A percentile compares a stretch with the other conserved stretches of the same genome.
These are phyloP conservation scores for Phytophthora pseudosyringae DNA, from an alignment of 352 stramenopile species.

Conservation along the genomic window DNA sequence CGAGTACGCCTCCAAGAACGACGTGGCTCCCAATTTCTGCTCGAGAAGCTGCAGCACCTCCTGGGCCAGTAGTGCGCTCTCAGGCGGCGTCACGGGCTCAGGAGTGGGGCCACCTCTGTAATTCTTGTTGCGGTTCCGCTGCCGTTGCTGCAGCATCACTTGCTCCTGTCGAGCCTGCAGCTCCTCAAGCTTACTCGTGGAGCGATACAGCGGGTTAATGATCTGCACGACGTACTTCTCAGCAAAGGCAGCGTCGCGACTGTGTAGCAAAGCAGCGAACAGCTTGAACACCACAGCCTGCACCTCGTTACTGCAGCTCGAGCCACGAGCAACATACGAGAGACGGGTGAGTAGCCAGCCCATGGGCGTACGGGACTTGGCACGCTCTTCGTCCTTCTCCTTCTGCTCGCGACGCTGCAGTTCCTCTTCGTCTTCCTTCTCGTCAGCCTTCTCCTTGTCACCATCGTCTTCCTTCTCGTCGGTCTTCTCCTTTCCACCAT, in stretches of 20 bases:
- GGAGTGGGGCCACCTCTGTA: conserved; percentile 22
- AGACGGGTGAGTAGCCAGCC: conserved; percentile 87
- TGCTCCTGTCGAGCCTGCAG: conserved; percentile 47
- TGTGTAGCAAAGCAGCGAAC: conserved; percentile 80
- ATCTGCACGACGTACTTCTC: conserved; percentile 78
- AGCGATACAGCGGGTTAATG: conserved; percentile 85
- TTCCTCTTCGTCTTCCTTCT: conserved; percentile 34
- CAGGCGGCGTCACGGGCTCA: conserved; percentile 38
- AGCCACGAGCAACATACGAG: conserved; percentile 75
- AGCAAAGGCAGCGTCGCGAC: conserved; percentile 54
- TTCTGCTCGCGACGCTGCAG: conserved; percentile 42
- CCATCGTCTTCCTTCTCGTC: conserved; percentile 31
- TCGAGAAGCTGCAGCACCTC: conserved; percentile 91
- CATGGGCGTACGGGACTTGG: conserved; percentile 67
- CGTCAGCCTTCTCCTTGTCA: conserved; percentile 25
- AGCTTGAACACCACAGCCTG: conserved; percentile 85
- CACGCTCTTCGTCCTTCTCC: conserved; percentile 49
- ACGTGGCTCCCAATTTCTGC: conserved; percentile 67
- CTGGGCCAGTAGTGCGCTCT: conserved; percentile 71
- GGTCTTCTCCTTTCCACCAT: conserved; percentile 19
- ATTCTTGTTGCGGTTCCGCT: conserved; percentile 37
- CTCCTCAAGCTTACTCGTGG: conserved; percentile 60
- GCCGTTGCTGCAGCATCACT: conserved; percentile 31
- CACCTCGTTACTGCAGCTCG: conserved; percentile 53
- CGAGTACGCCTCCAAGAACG: conserved; percentile 84